Evolutionary conservation across 1,284 basidiomycete genomes (phyloP).

Genomic region (Wolfiporia cocos): DNA sequence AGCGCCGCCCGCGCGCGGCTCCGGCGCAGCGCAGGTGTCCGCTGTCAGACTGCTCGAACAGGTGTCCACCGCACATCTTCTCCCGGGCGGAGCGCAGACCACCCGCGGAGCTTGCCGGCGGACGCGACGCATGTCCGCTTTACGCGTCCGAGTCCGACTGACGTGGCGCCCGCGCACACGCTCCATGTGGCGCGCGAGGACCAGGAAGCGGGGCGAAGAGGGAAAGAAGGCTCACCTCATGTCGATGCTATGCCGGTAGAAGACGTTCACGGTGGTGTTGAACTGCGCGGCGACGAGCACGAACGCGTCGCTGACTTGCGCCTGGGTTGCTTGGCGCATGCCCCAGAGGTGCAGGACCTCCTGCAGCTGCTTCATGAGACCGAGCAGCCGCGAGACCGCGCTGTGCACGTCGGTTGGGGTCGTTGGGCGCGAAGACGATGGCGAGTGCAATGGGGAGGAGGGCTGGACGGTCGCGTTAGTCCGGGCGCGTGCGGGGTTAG

Average conservation of each 20-base stretch:
- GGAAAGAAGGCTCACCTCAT: constrained; percentile 54
- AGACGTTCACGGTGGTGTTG: constrained; percentile 79
- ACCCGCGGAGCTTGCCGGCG: no score
- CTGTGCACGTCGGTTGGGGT: constrained; percentile 41
- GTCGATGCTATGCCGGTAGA: constrained; percentile 73
- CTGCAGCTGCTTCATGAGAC: constrained; percentile 84
- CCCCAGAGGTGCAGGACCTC: constrained; percentile 79
- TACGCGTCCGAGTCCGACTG: not conserved
- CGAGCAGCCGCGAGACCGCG: constrained; percentile 80
- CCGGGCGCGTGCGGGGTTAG: constrained; percentile 5
- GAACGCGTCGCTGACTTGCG: constrained; percentile 87
- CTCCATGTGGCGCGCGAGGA: not conserved
- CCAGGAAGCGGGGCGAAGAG: constrained; percentile 1
- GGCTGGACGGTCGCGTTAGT: constrained; percentile 3
- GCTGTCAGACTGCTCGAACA: no score
- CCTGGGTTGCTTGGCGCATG: constrained; percentile 58
- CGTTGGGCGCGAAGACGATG: constrained; percentile 5
- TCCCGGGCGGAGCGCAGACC: no score
- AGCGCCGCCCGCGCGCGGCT: no score
- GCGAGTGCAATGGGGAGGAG: constrained; percentile 5
- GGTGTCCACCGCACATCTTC: no score
- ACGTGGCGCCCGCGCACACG: not conserved
- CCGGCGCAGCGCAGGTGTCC: no score
- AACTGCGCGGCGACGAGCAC: constrained; percentile 93
- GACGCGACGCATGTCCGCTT: no score